These are phyloP conservation scores for Fraxinus paxiana DNA, from an alignment of 305 asterid genomes.

Conservation along the genomic window DNA sequence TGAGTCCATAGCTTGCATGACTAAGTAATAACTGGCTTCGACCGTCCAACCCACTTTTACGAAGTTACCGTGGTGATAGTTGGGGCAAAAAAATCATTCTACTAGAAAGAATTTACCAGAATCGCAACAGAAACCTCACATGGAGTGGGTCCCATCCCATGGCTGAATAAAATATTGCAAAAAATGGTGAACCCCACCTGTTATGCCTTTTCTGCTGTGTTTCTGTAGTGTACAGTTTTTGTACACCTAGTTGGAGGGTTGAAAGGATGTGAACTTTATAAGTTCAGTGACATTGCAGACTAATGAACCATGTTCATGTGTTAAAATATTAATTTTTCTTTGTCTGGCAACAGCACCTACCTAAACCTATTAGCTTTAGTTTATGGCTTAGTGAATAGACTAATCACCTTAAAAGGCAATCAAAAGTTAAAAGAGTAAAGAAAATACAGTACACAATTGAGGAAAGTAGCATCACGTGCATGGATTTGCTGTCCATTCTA, in stretches of 20 bases:
- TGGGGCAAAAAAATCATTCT: not conserved
- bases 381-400: not conserved
- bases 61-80: not conserved
- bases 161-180: no score
- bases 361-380: not conserved
- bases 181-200: no score
- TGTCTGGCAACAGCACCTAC: not conserved
- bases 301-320: not conserved
- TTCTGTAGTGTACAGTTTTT: no score
- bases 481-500: not conserved
- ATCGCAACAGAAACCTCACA: no score
- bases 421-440: not conserved
- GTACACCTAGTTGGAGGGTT: not conserved
- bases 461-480: not conserved
- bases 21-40: not conserved
- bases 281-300: not conserved
- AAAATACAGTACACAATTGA: not conserved
- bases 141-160: no score
- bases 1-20: not conserved
- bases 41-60: not conserved
- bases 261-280: not conserved
- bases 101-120: no score
- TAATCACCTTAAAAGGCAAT: not conserved
- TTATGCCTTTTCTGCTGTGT: no score
- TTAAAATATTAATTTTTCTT: not conserved